Percentiles rank a stretch among this genome's conserved stretches.
These are phyloP conservation scores for Kockiozyma suomiensis DNA, from an alignment of 805 yeast species.

Conservation along the genomic window DNA sequence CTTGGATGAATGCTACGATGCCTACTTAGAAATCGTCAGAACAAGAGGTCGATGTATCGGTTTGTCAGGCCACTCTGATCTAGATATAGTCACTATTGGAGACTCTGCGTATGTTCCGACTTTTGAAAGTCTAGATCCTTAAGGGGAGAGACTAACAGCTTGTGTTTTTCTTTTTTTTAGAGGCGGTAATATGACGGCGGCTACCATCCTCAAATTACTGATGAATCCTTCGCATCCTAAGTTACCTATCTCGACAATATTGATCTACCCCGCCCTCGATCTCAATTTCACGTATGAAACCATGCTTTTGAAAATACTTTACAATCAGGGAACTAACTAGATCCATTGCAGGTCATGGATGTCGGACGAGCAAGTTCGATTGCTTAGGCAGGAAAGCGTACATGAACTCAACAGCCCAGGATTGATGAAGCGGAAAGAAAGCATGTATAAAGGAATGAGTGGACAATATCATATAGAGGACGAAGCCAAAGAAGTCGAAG, in stretches of 20 bases:
- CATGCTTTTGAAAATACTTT: background rate
- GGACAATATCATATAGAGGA: constrained; percentile 21
- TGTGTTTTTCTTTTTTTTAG: background rate
- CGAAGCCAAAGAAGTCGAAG: constrained; percentile 3
- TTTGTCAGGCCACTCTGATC: constrained; percentile 32
- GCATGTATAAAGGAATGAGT: constrained; percentile 29
- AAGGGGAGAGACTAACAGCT: too few relatives aligned
- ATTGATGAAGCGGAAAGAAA: constrained; percentile 33
- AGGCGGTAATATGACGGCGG: constrained; percentile 39
- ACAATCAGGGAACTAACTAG: background rate
- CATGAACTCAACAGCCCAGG: constrained; percentile 29
- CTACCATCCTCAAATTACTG: constrained; percentile 33
- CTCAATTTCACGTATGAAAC: constrained; percentile 37
- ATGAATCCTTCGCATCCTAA: constrained; percentile 12
- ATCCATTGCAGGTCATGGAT: constrained; percentile 31
- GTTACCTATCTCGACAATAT: constrained; percentile 36
- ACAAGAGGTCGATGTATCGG: constrained; percentile 38
- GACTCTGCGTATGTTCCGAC: constrained; percentile 40
- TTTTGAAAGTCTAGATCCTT: too few relatives aligned
- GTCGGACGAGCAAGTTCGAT: constrained; percentile 37
- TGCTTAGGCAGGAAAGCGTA: constrained; percentile 35
- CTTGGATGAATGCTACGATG: constrained; percentile 38
- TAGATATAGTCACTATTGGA: constrained; percentile 35
- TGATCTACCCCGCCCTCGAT: constrained; percentile 40
- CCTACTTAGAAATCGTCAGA: constrained; percentile 34